phyloP scores from a whole-genome alignment of 202 grass and related monocot genomes.

The Dendrocalamus latiflorus region DNA sequence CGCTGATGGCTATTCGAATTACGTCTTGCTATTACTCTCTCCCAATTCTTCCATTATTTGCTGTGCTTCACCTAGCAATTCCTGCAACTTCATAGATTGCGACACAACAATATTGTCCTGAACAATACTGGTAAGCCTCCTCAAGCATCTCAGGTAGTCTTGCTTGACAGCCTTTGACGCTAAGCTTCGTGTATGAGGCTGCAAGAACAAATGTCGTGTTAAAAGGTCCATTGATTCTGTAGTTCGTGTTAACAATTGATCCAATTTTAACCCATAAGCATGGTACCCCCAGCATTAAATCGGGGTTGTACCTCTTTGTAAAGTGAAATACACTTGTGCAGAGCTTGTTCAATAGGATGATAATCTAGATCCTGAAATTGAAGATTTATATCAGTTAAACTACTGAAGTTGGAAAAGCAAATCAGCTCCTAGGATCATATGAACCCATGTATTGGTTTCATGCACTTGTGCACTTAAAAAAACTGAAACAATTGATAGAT shows the following conservation, averaged over 20 bases:
- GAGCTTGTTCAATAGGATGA: conserved; percentile 51
- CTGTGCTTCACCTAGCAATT: conserved; percentile 35
- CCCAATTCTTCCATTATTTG: conserved; percentile 39
- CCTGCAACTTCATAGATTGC: conserved; percentile 17
- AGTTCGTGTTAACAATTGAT: background rate
- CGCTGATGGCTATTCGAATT: too few relatives aligned
- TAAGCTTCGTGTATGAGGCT: conserved; percentile 50
- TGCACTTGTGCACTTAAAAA: too few relatives aligned
- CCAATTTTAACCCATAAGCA: conserved; percentile 7
- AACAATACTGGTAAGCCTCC: conserved; percentile 22
- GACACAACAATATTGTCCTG: background rate
- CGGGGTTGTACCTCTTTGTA: conserved; percentile 54
- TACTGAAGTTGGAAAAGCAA: background rate
- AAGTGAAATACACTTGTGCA: conserved; percentile 68
- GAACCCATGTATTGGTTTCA: too few relatives aligned
- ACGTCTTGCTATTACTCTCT: conserved; percentile 21
- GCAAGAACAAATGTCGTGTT: background rate
- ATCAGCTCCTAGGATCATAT: background rate
- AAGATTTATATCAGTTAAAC: background rate
- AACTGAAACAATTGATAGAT: too few relatives aligned
- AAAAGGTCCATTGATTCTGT: background rate
- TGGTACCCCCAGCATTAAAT: background rate
- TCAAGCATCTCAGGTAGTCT: conserved; percentile 50
- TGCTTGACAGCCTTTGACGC: conserved; percentile 35
- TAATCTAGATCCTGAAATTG: conserved; percentile 51